phyloP scores from a whole-genome alignment of 208 protist genomes.

The Wallacemonas rigidus region DNA sequence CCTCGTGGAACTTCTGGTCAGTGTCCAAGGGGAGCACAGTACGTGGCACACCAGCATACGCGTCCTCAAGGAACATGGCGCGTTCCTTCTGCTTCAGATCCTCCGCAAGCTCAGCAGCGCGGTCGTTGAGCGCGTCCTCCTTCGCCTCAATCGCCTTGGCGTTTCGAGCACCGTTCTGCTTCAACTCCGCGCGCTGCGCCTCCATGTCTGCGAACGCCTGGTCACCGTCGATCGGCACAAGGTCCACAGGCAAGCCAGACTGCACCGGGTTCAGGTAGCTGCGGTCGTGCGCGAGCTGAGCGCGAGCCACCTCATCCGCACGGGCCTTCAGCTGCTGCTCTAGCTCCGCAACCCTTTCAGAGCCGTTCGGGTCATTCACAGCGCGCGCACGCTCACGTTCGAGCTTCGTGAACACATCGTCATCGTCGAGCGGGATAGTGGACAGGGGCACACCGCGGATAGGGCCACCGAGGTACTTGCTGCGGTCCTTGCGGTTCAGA shows the following conservation, averaged over 20 bases:
- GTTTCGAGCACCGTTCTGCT: constrained; percentile 47
- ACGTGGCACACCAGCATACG: constrained; percentile 49
- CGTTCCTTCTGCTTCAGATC: constrained; percentile 73
- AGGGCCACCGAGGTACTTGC: constrained; percentile 34
- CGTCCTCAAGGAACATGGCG: constrained; percentile 51
- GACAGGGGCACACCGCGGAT: constrained; percentile 48
- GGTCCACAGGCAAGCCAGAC: constrained; percentile 39
- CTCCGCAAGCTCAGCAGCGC: constrained; percentile 61
- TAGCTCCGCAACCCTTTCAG: constrained; percentile 59
- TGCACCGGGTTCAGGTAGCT: constrained; percentile 55
- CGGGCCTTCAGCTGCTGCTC: constrained; percentile 47
- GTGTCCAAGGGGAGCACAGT: constrained; percentile 54
- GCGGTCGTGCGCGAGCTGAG: constrained; percentile 60
- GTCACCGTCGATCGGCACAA: constrained; percentile 37
- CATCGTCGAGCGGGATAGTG: constrained; percentile 63
- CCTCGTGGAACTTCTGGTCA: constrained; percentile 58
- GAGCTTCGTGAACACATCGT: constrained; percentile 53
- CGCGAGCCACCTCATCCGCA: constrained; percentile 53
- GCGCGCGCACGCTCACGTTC: constrained; percentile 56
- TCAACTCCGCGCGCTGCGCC: constrained; percentile 64
- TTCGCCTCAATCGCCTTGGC: constrained; percentile 64
- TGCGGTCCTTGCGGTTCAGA: constrained; percentile 49
- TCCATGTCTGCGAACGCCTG: constrained; percentile 42
- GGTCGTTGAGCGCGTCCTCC: constrained; percentile 63
- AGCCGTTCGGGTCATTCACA: background rate